Percentiles rank a stretch among this genome's conserved stretches.
Evolutionary conservation across 2,329 filamentous ascomycete genomes (phyloP).

Genomic region (Pezicula radicicola): DNA sequence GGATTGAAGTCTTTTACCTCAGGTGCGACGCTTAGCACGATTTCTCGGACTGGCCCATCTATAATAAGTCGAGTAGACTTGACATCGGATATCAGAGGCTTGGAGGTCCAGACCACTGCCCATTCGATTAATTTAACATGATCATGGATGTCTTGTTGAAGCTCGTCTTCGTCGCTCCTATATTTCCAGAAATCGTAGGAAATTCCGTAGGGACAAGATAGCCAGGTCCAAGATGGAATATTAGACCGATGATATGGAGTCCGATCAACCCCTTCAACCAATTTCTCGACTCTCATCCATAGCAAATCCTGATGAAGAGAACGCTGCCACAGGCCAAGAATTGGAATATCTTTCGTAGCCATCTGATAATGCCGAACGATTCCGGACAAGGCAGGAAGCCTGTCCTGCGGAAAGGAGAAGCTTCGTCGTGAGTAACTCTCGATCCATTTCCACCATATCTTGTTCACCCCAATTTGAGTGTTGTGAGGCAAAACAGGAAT

Average conservation of each 20-base stretch:
- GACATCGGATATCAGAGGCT: conserved; percentile 1
- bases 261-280: not conserved
- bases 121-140: conserved; percentile 1
- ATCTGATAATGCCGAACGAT: conserved; percentile 28
- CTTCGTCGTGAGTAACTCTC: conserved; percentile 1
- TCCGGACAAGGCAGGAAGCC: conserved; percentile 2
- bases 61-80: conserved; percentile 1
- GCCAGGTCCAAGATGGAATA: conserved; percentile 3
- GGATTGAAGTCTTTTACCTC: not conserved
- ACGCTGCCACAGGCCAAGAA: conserved; percentile 3
- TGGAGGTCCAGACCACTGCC: not conserved
- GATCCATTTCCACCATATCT: conserved; percentile 6
- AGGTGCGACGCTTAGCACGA: not conserved
- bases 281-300: not conserved
- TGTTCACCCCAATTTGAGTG: not conserved
- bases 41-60: not conserved
- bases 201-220: conserved; percentile 1
- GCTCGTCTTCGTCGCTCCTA: not conserved
- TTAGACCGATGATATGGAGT: not conserved
- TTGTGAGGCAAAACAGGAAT: not conserved
- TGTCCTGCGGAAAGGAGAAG: not conserved
- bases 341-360: conserved; percentile 21
- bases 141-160: not conserved
- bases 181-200: not conserved
- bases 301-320: conserved; percentile 1